Percentiles rank a stretch among this genome's conserved stretches.
phyloP scores from a whole-genome alignment of 306 rosid species.

The Luffa aegyptiaca region DNA sequence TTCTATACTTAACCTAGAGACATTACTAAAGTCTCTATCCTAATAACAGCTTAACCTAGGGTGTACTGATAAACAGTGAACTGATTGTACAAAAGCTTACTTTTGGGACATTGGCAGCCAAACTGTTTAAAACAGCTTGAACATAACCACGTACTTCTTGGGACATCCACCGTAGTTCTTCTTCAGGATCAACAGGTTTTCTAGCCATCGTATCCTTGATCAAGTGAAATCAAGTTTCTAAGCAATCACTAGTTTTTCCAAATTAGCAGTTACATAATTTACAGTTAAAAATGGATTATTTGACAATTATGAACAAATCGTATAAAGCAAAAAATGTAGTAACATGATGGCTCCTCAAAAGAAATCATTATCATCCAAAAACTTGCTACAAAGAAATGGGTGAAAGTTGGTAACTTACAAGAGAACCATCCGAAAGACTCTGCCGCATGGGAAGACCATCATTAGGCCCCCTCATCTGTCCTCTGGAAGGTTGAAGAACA shows the following conservation, averaged over 20 bases:
- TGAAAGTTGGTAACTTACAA: conserved; percentile 45
- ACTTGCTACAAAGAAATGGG: background rate
- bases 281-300: background rate
- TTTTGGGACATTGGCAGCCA: too few relatives aligned
- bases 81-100: too few relatives aligned
- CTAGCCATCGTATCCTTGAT: too few relatives aligned
- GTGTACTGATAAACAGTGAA: too few relatives aligned
- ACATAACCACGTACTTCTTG: too few relatives aligned
- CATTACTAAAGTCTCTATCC: too few relatives aligned
- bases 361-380: background rate
- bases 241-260: background rate
- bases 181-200: too few relatives aligned
- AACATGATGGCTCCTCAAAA: background rate
- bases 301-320: background rate
- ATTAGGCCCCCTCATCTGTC: conserved; percentile 45
- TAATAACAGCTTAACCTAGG: too few relatives aligned
- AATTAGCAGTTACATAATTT: background rate
- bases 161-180: too few relatives aligned
- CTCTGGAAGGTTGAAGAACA: conserved; percentile 74
- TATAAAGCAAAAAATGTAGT: background rate
- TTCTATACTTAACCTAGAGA: too few relatives aligned
- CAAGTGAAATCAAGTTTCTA: background rate
- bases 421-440: conserved; percentile 88
- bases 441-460: conserved; percentile 63
- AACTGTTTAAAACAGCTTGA: too few relatives aligned